phyloP scores from a whole-genome alignment of 371 early-diverging fungal genomes.

The Phascolomyces articulosus region DNA sequence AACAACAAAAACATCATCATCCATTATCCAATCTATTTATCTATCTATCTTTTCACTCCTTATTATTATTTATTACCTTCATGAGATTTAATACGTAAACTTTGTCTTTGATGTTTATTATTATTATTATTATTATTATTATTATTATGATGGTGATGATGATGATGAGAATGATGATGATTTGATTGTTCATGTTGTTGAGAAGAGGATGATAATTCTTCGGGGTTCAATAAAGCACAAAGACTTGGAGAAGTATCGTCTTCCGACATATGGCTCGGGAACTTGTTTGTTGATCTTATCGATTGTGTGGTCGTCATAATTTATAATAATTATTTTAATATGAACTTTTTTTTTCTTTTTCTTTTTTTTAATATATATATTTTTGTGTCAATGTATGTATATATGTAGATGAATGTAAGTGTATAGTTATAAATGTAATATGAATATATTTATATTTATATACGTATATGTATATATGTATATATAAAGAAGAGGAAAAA shows the following conservation, averaged over 20 bases:
- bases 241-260: slow-evolving; percentile 18
- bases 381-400: too few species aligned
- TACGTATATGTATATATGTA: too few species aligned
- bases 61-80: slow-evolving; percentile 27
- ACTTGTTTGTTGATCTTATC: slow-evolving; percentile 6
- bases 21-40: too few species aligned
- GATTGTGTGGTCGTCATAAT: not conserved
- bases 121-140: slow-evolving; percentile 3
- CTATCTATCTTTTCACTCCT: not conserved
- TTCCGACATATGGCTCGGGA: slow-evolving; percentile 7
- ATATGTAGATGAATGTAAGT: too few species aligned
- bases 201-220: slow-evolving; percentile 9
- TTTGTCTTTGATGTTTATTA: slow-evolving; percentile 20
- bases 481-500: not conserved
- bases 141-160: not conserved
- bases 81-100: slow-evolving; percentile 41
- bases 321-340: not conserved
- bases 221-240: slow-evolving; percentile 18
- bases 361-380: too few species aligned
- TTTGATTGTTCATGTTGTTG: slow-evolving; percentile 5
- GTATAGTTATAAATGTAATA: too few species aligned
- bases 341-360: not conserved
- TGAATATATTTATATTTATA: too few species aligned
- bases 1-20: too few species aligned
- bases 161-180: too few species aligned